These are phyloP conservation scores for Melastoma malabathricum DNA, from an alignment of 345 rosid species.

Conservation along the genomic window DNA sequence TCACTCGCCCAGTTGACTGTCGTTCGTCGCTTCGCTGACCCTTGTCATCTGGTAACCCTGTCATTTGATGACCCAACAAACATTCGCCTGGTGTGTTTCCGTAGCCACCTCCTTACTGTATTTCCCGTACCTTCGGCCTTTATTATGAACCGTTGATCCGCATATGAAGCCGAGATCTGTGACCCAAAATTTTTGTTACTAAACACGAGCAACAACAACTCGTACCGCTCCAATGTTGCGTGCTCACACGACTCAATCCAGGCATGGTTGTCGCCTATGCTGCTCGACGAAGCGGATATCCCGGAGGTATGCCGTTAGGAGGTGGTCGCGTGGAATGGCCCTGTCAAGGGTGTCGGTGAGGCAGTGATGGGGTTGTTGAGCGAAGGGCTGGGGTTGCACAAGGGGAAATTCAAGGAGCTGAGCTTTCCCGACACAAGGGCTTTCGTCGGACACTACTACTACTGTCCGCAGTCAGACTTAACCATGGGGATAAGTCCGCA, in stretches of 20 bases:
- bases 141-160: too few species aligned
- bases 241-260: constrained; percentile 22
- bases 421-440: constrained; percentile 2
- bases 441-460: constrained; percentile 16
- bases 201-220: constrained; percentile 18
- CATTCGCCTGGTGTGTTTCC: too few species aligned
- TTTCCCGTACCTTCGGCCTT: too few species aligned
- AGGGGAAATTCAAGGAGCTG: constrained; percentile 19
- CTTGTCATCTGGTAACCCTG: too few species aligned
- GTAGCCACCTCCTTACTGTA: too few species aligned
- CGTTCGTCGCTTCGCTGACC: too few species aligned
- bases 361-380: constrained; percentile 26
- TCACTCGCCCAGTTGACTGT: too few species aligned
- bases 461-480: constrained; percentile 24
- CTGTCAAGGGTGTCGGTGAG: constrained; percentile 16
- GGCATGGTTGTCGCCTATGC: constrained; percentile 15
- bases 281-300: constrained; percentile 9
- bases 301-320: constrained; percentile 16
- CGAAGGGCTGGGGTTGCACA: constrained; percentile 22
- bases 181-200: too few species aligned
- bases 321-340: constrained; percentile 17
- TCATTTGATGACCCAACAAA: too few species aligned
- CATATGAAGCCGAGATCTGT: too few species aligned
- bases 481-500: constrained; percentile 23
- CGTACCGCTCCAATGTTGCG: constrained; percentile 18